phyloP scores from a whole-genome alignment of 257 asterid genomes.

The Mitragyna speciosa region DNA sequence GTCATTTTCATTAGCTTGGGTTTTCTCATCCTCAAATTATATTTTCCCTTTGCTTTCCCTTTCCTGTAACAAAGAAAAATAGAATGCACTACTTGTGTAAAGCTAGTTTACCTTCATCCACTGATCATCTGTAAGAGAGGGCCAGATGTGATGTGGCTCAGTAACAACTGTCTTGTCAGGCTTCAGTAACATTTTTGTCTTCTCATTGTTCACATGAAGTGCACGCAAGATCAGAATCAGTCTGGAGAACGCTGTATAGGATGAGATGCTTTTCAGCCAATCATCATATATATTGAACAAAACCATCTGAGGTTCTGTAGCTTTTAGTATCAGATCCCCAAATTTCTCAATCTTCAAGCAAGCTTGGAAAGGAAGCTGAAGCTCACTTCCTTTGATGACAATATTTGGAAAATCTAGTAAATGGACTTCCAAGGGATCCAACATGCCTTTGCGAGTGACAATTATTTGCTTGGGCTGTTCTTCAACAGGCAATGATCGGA shows the following conservation, averaged over 20 bases:
- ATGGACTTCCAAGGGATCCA: constrained; percentile 98
- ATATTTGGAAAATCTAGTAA: constrained; percentile 97
- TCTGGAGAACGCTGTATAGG: constrained; percentile 97
- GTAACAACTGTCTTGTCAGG: constrained; percentile 95
- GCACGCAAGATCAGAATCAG: constrained; percentile 91
- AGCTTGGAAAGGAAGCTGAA: constrained; percentile 99
- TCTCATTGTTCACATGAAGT: constrained; percentile 93
- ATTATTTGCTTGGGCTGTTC: constrained; percentile 98
- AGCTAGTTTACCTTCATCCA: constrained; percentile 81
- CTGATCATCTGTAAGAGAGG: constrained; percentile 88
- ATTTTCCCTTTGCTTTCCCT: no score
- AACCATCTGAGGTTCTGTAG: constrained; percentile 99
- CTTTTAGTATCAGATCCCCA: constrained; percentile 95
- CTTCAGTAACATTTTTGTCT: constrained; percentile 96
- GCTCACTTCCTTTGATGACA: constrained; percentile 98
- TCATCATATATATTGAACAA: constrained; percentile 95
- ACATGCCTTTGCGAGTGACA: constrained; percentile 98
- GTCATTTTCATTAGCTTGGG: neutral
- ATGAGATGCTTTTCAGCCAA: constrained; percentile 95
- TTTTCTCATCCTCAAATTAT: no score
- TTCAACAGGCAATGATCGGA: constrained; percentile 93
- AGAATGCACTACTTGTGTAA: neutral
- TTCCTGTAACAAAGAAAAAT: no score
- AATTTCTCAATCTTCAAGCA: constrained; percentile 98
- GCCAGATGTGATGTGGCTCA: constrained; percentile 98